Percentiles rank a stretch among this genome's conserved stretches.
Evolutionary conservation across 2,329 filamentous ascomycete genomes (phyloP).

Genomic region (Alternaria hordeiaustralica): DNA sequence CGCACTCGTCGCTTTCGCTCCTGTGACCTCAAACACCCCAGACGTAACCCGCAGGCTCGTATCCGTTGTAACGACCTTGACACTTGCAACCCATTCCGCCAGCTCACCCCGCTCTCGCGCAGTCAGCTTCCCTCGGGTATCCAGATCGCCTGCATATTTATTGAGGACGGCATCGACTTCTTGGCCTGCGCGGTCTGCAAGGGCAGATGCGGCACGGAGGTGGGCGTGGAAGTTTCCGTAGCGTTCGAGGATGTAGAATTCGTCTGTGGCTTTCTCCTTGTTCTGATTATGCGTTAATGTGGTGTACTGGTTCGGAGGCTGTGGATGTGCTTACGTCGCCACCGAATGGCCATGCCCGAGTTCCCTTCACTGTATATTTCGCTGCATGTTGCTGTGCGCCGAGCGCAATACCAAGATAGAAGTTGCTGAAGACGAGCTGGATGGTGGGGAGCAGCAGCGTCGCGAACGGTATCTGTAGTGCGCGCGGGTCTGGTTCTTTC

Average conservation of each 20-base stretch:
- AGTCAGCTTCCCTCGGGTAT: constrained; percentile 55
- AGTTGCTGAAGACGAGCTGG: constrained; percentile 70
- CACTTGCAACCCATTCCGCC: constrained; percentile 67
- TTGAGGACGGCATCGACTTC: constrained; percentile 58
- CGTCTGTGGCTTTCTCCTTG: constrained; percentile 65
- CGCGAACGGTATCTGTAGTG: constrained; percentile 62
- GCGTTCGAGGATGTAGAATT: constrained; percentile 69
- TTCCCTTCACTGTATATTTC: constrained; percentile 63
- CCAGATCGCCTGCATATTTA: constrained; percentile 41
- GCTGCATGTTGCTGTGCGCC: constrained; percentile 64
- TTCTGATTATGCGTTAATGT: constrained; percentile 40
- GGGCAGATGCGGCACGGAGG: constrained; percentile 64
- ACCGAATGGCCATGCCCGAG: constrained; percentile 69
- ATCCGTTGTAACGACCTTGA: constrained; percentile 69
- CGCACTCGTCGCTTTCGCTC: constrained; percentile 62
- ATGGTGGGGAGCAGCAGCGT: constrained; percentile 68
- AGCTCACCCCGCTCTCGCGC: constrained; percentile 63
- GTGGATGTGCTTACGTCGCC: constrained; percentile 53
- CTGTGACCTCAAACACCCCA: constrained; percentile 70
- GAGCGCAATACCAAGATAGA: constrained; percentile 68
- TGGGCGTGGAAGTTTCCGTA: constrained; percentile 71
- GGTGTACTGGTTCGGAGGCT: background rate
- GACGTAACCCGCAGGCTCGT: constrained; percentile 63
- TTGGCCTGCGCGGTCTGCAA: constrained; percentile 63
- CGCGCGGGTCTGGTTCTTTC: constrained; percentile 59